A percentile compares a stretch with the other conserved stretches of the same genome.
Evolutionary conservation across 2,329 filamentous ascomycete genomes (phyloP).

Genomic region (Paecilomyces formosus): DNA sequence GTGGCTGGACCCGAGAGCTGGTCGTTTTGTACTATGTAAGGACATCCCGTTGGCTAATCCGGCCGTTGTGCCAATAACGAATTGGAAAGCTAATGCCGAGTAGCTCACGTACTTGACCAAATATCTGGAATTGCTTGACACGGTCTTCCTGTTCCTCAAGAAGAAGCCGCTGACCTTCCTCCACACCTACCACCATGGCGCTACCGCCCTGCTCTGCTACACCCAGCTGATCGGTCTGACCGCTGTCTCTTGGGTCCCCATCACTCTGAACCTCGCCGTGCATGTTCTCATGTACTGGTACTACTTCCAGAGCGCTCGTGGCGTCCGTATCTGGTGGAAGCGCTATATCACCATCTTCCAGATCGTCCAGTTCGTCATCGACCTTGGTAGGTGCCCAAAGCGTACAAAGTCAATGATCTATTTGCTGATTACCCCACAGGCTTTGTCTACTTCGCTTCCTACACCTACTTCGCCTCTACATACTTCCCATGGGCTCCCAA

Average conservation of each 20-base stretch:
- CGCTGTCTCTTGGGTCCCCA: slow-evolving; percentile 89
- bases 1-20: slow-evolving; percentile 89
- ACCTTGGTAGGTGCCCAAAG: slow-evolving; percentile 62
- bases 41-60: slow-evolving; percentile 13
- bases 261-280: slow-evolving; percentile 83
- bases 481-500: slow-evolving; percentile 86
- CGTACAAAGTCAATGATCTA: slow-evolving; percentile 4
- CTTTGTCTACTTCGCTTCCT: slow-evolving; percentile 98
- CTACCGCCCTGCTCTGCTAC: slow-evolving; percentile 94
- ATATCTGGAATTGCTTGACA: slow-evolving; percentile 92
- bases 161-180: slow-evolving; percentile 99
- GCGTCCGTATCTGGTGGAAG: slow-evolving; percentile 98
- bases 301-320: slow-evolving; percentile 98
- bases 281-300: slow-evolving; percentile 99
- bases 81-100: slow-evolving; percentile 29
- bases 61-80: neutral
- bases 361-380: slow-evolving; percentile 94
- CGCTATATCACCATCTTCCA: slow-evolving; percentile 98
- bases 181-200: slow-evolving; percentile 97
- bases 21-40: slow-evolving; percentile 95
- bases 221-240: slow-evolving; percentile 91
- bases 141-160: slow-evolving; percentile 95
- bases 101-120: slow-evolving; percentile 98
- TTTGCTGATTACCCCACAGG: slow-evolving; percentile 44
- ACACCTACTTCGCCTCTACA: slow-evolving; percentile 90